Conservation (phyloP, 805 yeast genomes). For the Lachancea lanzarotensis region DNA sequence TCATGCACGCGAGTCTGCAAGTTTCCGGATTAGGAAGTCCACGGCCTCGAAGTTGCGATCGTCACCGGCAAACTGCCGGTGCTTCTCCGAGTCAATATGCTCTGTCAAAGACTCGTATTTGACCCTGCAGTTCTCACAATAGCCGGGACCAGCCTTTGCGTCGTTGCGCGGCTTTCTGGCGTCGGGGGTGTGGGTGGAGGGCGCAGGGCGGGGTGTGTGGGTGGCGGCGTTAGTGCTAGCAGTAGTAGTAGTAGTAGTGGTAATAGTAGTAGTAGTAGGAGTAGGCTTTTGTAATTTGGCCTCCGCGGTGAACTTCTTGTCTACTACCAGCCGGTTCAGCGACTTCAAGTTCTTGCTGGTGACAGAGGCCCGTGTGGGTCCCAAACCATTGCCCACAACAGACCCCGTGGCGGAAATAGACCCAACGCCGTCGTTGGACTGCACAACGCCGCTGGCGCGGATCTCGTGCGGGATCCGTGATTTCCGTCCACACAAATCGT, state of each 20-base stretch:
- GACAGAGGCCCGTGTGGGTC: conserved; percentile 31
- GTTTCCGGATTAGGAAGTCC: conserved; percentile 57
- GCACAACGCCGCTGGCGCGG: conserved; percentile 34
- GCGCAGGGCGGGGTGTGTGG: background rate
- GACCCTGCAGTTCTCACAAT: conserved; percentile 89
- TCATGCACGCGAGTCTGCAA: conserved; percentile 10
- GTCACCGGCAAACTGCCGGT: conserved; percentile 69
- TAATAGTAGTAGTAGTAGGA: background rate
- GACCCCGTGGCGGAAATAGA: conserved; percentile 23
- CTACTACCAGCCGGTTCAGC: conserved; percentile 28
- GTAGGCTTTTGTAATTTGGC: too few relatives aligned
- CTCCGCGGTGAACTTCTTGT: conserved; percentile 15
- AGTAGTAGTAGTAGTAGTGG: background rate
- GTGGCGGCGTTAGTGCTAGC: conserved; percentile 13
- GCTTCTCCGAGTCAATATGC: conserved; percentile 65
- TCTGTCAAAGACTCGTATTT: conserved; percentile 73
- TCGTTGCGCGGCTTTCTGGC: conserved; percentile 6
- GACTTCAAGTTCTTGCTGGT: conserved; percentile 27
- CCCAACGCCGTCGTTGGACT: conserved; percentile 26
- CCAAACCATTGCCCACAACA: conserved; percentile 29
- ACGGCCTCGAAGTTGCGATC: conserved; percentile 67
- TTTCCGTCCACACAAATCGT: conserved; percentile 25
- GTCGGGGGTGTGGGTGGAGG: background rate
- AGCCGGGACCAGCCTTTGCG: conserved; percentile 48
- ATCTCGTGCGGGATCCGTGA: conserved; percentile 29